Evolutionary conservation across 1,284 basidiomycete genomes (phyloP).

Genomic region (Ustilago lituana): DNA sequence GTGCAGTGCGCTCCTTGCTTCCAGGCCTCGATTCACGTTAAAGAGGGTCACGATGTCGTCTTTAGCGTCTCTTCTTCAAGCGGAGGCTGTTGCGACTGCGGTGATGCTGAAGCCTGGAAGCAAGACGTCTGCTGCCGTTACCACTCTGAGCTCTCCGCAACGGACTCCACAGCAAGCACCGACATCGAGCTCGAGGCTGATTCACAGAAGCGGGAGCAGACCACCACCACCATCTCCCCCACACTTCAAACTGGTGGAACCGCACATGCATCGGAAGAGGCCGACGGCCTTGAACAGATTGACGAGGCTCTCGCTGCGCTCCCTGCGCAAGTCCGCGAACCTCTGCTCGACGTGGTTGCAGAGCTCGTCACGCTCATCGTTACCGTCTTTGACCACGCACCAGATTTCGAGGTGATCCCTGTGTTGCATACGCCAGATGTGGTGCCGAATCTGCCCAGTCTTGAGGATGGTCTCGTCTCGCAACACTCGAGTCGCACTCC

Average conservation of each 20-base stretch:
- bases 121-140: conserved; percentile 59
- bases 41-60: conserved; percentile 62
- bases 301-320: conserved; percentile 23
- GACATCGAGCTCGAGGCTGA: conserved; percentile 43
- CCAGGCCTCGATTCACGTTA: conserved; percentile 58
- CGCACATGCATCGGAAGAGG: conserved; percentile 2
- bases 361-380: conserved; percentile 85
- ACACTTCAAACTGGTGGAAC: neutral
- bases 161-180: conserved; percentile 1
- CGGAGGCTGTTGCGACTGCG: conserved; percentile 66
- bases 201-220: conserved; percentile 13
- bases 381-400: conserved; percentile 84
- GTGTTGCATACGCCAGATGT: conserved; percentile 72
- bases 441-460: conserved; percentile 73
- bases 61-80: conserved; percentile 61
- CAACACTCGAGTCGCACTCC: conserved; percentile 27
- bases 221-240: neutral
- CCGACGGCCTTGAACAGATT: conserved; percentile 35
- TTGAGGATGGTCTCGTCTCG: conserved; percentile 19
- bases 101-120: conserved; percentile 66
- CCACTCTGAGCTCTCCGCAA: conserved; percentile 38
- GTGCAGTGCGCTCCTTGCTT: conserved; percentile 66
- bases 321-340: conserved; percentile 73
- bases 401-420: conserved; percentile 75
- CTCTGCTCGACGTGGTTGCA: conserved; percentile 78